Base-by-base conservation (phyloP, 192 early-diverging fungal species). In the Coemansia sp. region DNA sequence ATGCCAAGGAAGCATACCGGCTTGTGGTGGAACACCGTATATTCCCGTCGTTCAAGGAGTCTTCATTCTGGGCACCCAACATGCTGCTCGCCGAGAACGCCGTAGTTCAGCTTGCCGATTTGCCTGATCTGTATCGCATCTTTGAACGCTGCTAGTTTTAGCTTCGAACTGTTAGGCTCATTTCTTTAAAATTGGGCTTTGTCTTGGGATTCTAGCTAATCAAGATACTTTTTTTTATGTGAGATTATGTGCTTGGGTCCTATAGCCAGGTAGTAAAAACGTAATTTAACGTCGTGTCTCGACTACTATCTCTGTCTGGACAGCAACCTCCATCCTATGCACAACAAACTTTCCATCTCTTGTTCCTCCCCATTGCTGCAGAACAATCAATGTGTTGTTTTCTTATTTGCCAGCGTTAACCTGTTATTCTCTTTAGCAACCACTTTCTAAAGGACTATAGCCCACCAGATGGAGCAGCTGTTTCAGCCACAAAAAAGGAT, bases 41-140 rank as follows among this genome's bases (percentile, higher is more conserved):
- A 15, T 93, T 98, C 53, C 90, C 93, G 4, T 88, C 91, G 8
- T 77, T 98, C 14, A 94, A 93, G 67, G 76, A 71, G 33, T 73
- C 74, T 21, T 76, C 88, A 14, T 93, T 96, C 51, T 72, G 86
- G 62, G 91, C 92, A 3, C 89, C 91, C 14, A 78, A 81, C 38
- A 62, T 64, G 33, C 70, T 94, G 53, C 83, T 86, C 18, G 85
- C 88, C 60, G 77, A 82, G 64, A 76, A 84, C 30, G 85, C 89
- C 7, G 72, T 96, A 16, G 78, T 93, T 5, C 89, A 94, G 67
- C 75, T 99, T 18, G 92, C 91, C 2, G 88, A 92, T 68, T 83
- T 96, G 60, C 88, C 90, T 23, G 94, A 98, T 67, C 82, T 99
- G 30, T 99, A 99, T 78, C 92, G 89, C 30, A 91, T 98, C 41